These are phyloP conservation scores for Globisporangium recalcitrans DNA, from an alignment of 352 stramenopile species.

Conservation along the genomic window DNA sequence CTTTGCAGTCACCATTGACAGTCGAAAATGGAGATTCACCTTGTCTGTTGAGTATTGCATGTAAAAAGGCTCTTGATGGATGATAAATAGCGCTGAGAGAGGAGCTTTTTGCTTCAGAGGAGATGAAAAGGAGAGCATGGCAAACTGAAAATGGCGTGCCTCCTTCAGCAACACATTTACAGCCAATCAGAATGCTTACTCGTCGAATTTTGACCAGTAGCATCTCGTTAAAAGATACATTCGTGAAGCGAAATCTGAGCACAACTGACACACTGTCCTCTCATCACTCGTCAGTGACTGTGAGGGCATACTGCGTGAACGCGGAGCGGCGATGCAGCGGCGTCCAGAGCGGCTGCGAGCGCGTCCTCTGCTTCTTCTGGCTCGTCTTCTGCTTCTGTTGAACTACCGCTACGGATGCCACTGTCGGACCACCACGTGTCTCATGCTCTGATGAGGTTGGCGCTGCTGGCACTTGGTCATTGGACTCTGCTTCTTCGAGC, in stretches of 20 bases:
- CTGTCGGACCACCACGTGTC: neutral
- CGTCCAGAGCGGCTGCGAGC: slow-evolving; percentile 15
- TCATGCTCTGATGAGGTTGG: slow-evolving; percentile 2
- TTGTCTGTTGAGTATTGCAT: neutral
- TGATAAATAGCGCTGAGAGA: no score
- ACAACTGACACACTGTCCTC: no score
- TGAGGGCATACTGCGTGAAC: neutral
- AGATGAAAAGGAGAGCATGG: neutral
- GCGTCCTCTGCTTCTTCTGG: neutral
- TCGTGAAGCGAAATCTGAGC: neutral
- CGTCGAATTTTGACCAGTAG: neutral
- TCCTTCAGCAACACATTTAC: neutral
- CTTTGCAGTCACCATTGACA: no score
- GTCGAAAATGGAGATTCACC: neutral
- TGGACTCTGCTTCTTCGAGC: neutral
- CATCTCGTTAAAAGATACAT: neutral
- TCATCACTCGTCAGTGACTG: no score
- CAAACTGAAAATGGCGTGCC: neutral
- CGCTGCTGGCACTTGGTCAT: neutral
- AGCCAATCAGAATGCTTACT: neutral
- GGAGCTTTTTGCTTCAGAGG: no score
- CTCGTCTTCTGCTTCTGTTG: neutral
- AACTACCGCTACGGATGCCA: neutral
- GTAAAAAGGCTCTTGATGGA: neutral
- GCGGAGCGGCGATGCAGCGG: slow-evolving; percentile 21